Evolutionary conservation across 495 filamentous ascomycete genomes (phyloP).

Genomic region (Achaetomiella virescens): DNA sequence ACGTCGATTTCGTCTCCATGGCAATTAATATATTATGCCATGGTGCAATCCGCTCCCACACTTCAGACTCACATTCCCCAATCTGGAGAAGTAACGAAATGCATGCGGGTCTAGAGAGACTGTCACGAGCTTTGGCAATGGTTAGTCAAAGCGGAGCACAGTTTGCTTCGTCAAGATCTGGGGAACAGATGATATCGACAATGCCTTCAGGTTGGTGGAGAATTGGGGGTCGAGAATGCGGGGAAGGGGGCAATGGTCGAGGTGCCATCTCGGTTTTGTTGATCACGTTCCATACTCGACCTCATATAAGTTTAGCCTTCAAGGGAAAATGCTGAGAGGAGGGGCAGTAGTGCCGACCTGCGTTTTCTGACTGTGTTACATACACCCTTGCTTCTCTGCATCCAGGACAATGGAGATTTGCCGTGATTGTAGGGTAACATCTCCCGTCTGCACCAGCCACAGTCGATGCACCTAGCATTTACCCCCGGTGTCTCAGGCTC

Average conservation of each 20-base stretch:
- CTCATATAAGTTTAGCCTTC: not conserved
- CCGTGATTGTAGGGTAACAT: slow-evolving; percentile 6
- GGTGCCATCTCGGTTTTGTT: not conserved
- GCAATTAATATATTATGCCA: not conserved
- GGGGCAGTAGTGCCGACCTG: not conserved
- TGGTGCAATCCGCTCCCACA: not conserved
- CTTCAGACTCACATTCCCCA: slow-evolving; percentile 4
- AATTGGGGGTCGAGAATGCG: not conserved
- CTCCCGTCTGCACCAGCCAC: slow-evolving; percentile 1
- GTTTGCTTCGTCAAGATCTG: not conserved
- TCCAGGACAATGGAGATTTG: not conserved
- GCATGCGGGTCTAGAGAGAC: slow-evolving; percentile 5
- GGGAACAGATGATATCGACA: not conserved
- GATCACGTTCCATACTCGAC: no score
- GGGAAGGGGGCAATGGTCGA: slow-evolving; percentile 5
- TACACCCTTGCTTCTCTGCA: not conserved
- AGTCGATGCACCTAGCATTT: not conserved
- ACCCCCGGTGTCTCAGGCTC: not conserved
- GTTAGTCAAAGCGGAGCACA: slow-evolving; percentile 2
- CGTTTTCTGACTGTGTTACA: no score
- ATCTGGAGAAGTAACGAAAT: slow-evolving; percentile 6
- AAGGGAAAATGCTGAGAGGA: slow-evolving; percentile 1
- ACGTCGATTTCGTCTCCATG: not conserved
- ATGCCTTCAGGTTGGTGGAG: not conserved
- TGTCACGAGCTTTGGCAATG: slow-evolving; percentile 3